Conservation (phyloP, 2,329 filamentous ascomycete genomes). For the Fusarium sp. region DNA sequence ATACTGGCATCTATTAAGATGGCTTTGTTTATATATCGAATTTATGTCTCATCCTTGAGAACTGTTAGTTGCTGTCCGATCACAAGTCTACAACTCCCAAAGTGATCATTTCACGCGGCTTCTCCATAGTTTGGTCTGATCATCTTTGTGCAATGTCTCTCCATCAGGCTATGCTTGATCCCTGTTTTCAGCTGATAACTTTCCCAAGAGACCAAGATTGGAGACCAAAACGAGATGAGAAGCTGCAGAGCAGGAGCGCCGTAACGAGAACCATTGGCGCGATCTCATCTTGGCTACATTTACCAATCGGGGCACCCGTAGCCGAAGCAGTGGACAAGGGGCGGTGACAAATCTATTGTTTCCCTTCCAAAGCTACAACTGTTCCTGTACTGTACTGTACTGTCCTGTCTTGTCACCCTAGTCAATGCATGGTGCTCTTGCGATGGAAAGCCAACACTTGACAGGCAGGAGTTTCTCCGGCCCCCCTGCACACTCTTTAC, state of each 20-base stretch:
- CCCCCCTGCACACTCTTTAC: neutral
- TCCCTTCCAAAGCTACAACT: neutral
- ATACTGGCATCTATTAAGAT: no score
- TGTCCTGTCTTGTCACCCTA: neutral
- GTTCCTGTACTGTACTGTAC: neutral
- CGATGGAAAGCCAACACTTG: constrained; percentile 1
- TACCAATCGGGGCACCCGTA: constrained; percentile 1
- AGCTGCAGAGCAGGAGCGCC: neutral
- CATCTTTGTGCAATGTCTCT: neutral
- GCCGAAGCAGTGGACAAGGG: neutral
- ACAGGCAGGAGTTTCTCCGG: neutral
- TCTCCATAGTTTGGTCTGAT: neutral
- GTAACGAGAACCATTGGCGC: neutral
- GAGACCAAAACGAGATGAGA: neutral
- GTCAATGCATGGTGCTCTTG: neutral
- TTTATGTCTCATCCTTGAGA: no score
- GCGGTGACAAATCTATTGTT: constrained; percentile 5
- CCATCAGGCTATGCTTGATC: neutral
- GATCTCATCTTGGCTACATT: neutral
- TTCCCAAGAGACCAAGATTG: neutral
- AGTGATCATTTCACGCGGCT: neutral
- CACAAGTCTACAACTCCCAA: neutral
- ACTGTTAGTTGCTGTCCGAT: neutral
- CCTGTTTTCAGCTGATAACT: constrained; percentile 1
- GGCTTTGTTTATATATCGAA: no score